These are phyloP conservation scores for Friedmanniomyces endolithicus DNA, from an alignment of 495 filamentous ascomycete species.

Conservation along the genomic window DNA sequence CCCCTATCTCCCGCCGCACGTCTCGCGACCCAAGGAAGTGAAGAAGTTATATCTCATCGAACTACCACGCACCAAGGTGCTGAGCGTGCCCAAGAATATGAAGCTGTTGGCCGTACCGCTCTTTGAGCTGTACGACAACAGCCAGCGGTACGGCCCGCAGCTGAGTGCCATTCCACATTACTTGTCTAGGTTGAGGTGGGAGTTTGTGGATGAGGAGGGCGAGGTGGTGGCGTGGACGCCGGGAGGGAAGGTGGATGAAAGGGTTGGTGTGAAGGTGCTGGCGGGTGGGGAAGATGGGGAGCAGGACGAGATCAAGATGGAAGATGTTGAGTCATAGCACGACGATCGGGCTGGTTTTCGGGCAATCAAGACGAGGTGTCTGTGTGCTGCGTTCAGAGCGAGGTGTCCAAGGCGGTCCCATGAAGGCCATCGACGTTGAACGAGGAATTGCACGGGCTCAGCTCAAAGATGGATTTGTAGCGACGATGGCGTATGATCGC, in stretches of 20 bases:
- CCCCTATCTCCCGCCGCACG: constrained; percentile 88
- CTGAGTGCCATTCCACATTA: constrained; percentile 91
- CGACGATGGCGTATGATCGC: no score
- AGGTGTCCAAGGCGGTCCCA: background rate
- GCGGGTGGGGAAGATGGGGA: constrained; percentile 48
- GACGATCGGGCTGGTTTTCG: background rate
- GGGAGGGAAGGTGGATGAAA: constrained; percentile 43
- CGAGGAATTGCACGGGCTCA: no score
- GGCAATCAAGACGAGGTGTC: background rate
- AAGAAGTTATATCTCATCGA: constrained; percentile 98
- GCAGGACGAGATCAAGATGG: background rate
- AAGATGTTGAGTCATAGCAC: background rate
- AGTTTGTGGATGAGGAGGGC: constrained; percentile 92
- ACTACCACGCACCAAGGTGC: constrained; percentile 83
- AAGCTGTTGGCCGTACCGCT: constrained; percentile 92
- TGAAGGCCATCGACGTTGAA: no score
- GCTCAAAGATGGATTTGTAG: no score
- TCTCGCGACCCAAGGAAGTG: constrained; percentile 94
- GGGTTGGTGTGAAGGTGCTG: constrained; percentile 57
- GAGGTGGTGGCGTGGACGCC: constrained; percentile 80
- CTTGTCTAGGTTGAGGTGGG: constrained; percentile 88
- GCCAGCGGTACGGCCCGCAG: constrained; percentile 84
- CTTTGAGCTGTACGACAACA: constrained; percentile 97
- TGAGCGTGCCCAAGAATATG: constrained; percentile 98
- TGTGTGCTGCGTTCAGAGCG: background rate